phyloP scores from a whole-genome alignment of 495 filamentous ascomycete genomes.

The Neurospora sp. region DNA sequence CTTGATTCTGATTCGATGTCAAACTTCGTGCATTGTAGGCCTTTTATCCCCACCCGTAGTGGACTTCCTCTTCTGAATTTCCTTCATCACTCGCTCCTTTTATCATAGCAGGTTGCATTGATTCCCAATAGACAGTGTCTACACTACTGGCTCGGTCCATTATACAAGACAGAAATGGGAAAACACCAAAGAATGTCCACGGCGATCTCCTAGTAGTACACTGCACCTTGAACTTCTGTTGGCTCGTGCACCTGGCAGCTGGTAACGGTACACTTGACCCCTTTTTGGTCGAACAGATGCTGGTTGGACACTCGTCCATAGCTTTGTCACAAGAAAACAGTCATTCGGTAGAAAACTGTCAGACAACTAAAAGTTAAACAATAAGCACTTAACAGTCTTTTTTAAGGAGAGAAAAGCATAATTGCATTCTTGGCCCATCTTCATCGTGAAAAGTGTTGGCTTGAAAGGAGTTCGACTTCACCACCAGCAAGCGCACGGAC shows the following conservation, averaged over 20 bases:
- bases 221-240: too few relatives aligned
- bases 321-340: neutral
- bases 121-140: too few relatives aligned
- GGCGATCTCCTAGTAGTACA: too few relatives aligned
- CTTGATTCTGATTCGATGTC: neutral
- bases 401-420: too few relatives aligned
- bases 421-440: neutral
- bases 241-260: neutral
- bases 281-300: neutral
- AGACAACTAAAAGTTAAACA: too few relatives aligned
- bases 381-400: too few relatives aligned
- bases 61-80: neutral
- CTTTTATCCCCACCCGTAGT: neutral
- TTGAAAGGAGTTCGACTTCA: neutral
- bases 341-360: too few relatives aligned
- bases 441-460: neutral
- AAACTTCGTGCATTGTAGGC: neutral
- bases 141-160: too few relatives aligned
- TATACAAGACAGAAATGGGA: too few relatives aligned
- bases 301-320: neutral
- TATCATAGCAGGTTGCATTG: too few relatives aligned
- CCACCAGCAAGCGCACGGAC: neutral
- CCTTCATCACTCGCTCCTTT: neutral
- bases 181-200: too few relatives aligned
- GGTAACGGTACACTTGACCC: neutral